Conservation (phyloP, 192 early-diverging fungal species). For the Chytriomyces hyalinus region DNA sequence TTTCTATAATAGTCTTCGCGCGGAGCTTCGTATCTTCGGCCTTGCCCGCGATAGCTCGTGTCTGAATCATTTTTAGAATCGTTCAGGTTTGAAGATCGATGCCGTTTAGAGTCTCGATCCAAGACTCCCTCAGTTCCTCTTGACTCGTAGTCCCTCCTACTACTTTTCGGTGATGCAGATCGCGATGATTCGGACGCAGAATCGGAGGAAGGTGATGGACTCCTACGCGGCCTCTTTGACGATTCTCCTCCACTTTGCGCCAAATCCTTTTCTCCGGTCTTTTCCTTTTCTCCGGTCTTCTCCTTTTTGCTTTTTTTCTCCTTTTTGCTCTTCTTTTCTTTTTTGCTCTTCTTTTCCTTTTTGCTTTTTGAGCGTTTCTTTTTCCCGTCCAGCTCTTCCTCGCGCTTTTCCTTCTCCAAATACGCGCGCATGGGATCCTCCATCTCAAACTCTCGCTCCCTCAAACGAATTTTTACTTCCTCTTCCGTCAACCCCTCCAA, state of each 20-base stretch:
- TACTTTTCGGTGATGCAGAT: neutral
- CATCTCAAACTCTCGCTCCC: slow-evolving; percentile 34
- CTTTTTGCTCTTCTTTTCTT: slow-evolving; percentile 16
- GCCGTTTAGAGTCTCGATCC: neutral
- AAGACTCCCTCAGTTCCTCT: neutral
- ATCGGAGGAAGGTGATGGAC: neutral
- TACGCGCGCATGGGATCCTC: slow-evolving; percentile 54
- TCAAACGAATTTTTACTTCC: slow-evolving; percentile 29
- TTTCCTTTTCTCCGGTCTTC: slow-evolving; percentile 28
- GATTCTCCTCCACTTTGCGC: neutral
- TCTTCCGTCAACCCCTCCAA: slow-evolving; percentile 33
- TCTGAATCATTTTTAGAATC: too few relatives aligned
- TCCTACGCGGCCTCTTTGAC: neutral
- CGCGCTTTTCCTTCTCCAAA: slow-evolving; percentile 34
- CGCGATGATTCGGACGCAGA: neutral
- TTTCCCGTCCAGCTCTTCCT: slow-evolving; percentile 35
- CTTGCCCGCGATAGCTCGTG: too few relatives aligned
- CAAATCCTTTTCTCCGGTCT: slow-evolving; percentile 3
- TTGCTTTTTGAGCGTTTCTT: slow-evolving; percentile 42
- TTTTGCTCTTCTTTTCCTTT: slow-evolving; percentile 45
- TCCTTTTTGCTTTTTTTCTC: slow-evolving; percentile 29
- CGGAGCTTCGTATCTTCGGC: too few relatives aligned
- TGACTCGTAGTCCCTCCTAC: neutral
- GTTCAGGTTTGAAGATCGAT: neutral
- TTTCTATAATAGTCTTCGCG: too few relatives aligned